Evolutionary conservation across 768 basidiomycete species (phyloP).

Genomic region (Russula brevipes): DNA sequence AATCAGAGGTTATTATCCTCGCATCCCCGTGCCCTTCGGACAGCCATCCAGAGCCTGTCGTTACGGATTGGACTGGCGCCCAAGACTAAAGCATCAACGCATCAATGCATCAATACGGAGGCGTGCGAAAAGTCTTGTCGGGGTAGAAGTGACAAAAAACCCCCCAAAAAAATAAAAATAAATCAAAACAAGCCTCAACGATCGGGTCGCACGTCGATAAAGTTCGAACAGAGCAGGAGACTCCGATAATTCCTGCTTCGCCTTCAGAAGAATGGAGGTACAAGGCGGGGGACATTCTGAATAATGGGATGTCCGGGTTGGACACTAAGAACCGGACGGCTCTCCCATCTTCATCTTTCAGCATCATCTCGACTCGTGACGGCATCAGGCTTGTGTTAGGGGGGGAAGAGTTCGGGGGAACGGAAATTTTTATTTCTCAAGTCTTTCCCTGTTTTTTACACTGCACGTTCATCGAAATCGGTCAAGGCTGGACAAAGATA

Average conservation of each 20-base stretch:
- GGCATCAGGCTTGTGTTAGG: neutral
- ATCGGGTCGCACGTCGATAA: constrained; percentile 6
- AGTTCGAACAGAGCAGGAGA: constrained; percentile 8
- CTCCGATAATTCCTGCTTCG: constrained; percentile 6
- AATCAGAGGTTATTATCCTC: neutral
- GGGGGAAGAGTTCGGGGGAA: neutral
- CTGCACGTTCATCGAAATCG: neutral
- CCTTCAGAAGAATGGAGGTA: neutral
- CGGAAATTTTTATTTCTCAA: neutral
- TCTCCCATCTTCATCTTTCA: neutral
- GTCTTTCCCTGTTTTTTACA: neutral
- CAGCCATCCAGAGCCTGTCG: neutral
- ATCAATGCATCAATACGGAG: neutral
- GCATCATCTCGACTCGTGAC: neutral
- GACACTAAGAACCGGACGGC: neutral
- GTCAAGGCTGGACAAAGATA: neutral
- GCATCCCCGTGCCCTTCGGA: neutral
- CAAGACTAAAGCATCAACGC: neutral
- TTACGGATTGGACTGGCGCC: neutral
- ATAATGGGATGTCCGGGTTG: constrained; percentile 1
- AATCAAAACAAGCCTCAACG: neutral
- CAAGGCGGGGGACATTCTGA: neutral
- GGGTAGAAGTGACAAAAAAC: neutral
- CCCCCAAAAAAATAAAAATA: constrained; percentile 1
- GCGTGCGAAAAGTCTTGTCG: neutral